Evolutionary conservation across 805 yeast genomes (phyloP), one percentile per base, ranked within the genome.

Genomic region (Yamadazyma akitaensis): DNA sequence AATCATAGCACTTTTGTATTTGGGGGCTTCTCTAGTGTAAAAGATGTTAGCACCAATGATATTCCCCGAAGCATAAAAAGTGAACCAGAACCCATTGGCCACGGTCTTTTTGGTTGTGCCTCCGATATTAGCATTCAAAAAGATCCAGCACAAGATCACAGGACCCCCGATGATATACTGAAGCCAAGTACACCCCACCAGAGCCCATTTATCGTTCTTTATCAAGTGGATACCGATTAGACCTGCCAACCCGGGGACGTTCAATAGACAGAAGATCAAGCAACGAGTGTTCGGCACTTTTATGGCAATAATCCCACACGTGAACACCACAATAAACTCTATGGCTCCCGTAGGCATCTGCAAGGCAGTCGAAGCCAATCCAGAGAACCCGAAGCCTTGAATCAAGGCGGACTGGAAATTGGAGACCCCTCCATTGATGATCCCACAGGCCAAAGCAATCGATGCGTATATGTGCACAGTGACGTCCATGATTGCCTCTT

Each of bases 131-230:
- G 55, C 55, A 36, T 52, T 54, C 38, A 58, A 39, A 17, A 55
- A 53, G 14, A 56, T 55, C 66, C 66, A 62, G 34, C 53, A 47
- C 42, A 63, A 48, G 33, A 62, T 60, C 14, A 61, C 59, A n/a
- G 64, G 67, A 2, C 60, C 64, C 3, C 68, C 67, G 39, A 64
- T 52, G 21, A 63, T 56, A 46, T 51, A 62, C 40, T 61, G 67
- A 11, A 64, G 50, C 61, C 63, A 64, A 12, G 66, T 59, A 45
- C 65, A 61, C 6, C 63, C 65, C 3, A 64, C 64, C 34, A 62
- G 48, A 12, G 62, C 51, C 65, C 65, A 60, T 42, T 47, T 56
- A 7, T 48, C 47, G 26, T 50, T 44, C 12, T 51, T 34, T 32
- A 56, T 58, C 14, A 51, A 30, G 41, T 57, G 56, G 31, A 61